Evolutionary conservation across 257 asterid species (phyloP).

Genomic region (Handroanthus guayacan): DNA sequence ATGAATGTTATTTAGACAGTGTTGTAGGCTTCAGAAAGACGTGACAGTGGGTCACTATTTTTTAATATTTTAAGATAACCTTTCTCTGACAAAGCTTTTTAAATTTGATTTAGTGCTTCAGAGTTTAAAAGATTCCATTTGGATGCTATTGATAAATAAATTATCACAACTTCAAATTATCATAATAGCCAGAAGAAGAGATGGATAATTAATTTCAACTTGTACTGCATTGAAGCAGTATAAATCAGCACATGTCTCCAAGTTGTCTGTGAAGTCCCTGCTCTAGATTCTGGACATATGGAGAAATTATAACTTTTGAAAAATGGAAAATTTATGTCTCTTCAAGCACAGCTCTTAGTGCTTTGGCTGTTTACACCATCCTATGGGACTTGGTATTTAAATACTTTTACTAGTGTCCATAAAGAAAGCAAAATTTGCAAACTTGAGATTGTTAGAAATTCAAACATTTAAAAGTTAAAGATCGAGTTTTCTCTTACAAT

Average conservation of each 20-base stretch:
- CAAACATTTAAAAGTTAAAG: no score
- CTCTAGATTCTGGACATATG: neutral
- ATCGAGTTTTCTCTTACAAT: no score
- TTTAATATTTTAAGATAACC: neutral
- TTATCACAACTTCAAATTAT: constrained; percentile 1
- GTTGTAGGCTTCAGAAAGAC: constrained; percentile 8
- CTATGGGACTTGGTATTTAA: neutral
- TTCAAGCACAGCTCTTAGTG: neutral
- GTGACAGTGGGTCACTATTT: neutral
- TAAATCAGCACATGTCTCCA: neutral
- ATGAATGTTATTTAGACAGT: constrained; percentile 9
- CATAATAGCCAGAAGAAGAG: constrained; percentile 13
- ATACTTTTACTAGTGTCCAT: neutral
- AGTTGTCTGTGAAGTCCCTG: neutral
- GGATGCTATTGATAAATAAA: neutral
- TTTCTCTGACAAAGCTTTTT: neutral
- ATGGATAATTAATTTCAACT: neutral
- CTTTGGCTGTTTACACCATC: neutral
- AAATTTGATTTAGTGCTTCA: neutral
- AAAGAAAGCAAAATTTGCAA: neutral
- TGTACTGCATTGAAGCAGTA: neutral
- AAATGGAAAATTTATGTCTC: neutral
- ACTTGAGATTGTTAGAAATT: no score
- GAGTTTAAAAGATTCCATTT: neutral
- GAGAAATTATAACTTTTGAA: neutral